phyloP scores from a whole-genome alignment of 78 protist species.

The Dictyostelium brefeldianum region DNA sequence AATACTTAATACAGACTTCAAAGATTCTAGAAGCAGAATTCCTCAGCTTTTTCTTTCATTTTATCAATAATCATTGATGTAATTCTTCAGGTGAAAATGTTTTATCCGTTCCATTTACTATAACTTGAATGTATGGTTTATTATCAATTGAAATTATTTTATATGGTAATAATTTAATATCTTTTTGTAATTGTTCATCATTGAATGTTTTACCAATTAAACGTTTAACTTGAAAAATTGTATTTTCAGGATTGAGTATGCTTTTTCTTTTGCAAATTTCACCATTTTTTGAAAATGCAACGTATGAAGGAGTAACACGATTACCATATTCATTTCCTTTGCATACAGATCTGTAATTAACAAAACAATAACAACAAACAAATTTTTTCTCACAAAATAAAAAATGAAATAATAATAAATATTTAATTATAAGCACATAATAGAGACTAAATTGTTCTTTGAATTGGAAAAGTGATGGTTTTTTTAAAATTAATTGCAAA shows the following conservation, averaged over 20 bases:
- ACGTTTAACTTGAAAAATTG: slow-evolving; percentile 92
- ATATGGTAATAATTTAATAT: slow-evolving; percentile 94
- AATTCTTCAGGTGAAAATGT: slow-evolving; percentile 97
- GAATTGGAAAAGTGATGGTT: no score
- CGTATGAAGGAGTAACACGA: slow-evolving; percentile 97
- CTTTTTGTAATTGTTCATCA: slow-evolving; percentile 92
- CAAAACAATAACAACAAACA: no score
- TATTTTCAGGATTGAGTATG: slow-evolving; percentile 92
- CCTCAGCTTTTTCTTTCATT: slow-evolving; percentile 95
- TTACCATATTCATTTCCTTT: slow-evolving; percentile 94
- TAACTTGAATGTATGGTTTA: slow-evolving; percentile 91
- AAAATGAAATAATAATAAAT: no score
- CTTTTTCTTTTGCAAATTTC: slow-evolving; percentile 96
- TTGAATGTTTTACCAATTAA: no score
- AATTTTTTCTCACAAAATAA: no score
- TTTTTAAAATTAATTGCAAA: no score
- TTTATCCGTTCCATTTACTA: slow-evolving; percentile 90
- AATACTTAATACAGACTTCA: slow-evolving; percentile 87
- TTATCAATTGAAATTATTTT: slow-evolving; percentile 84
- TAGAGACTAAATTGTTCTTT: no score
- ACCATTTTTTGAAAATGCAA: slow-evolving; percentile 96
- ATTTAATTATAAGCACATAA: no score
- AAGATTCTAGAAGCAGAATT: slow-evolving; percentile 91
- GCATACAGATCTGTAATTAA: no score
- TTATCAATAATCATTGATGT: slow-evolving; percentile 96